phyloP scores from a whole-genome alignment of 805 yeast genomes.

The Wickerhamomyces xylosicus region DNA sequence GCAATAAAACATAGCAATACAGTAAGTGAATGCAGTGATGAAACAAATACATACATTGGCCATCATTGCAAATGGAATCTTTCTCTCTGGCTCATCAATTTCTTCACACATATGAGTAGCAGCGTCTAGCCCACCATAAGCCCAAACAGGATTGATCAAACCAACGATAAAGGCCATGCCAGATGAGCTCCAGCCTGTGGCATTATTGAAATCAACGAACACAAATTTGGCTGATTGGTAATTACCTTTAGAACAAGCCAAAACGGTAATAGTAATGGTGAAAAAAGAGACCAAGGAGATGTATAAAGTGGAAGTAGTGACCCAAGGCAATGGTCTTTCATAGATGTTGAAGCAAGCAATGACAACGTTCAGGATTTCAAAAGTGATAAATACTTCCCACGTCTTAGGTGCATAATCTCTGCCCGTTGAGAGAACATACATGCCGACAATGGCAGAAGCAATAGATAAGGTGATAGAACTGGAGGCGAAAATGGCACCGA shows the following conservation, averaged over 20 bases:
- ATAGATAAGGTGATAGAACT: slow-evolving; percentile 49
- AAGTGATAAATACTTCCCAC: slow-evolving; percentile 45
- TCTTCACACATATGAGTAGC: slow-evolving; percentile 72
- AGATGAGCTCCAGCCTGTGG: slow-evolving; percentile 45
- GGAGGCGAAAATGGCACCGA: slow-evolving; percentile 50
- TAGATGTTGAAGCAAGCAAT: slow-evolving; percentile 35
- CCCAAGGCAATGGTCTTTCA: slow-evolving; percentile 36
- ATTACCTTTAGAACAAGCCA: slow-evolving; percentile 39
- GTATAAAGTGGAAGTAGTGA: slow-evolving; percentile 38
- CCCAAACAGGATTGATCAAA: slow-evolving; percentile 56
- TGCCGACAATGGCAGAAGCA: slow-evolving; percentile 40
- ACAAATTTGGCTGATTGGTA: slow-evolving; percentile 41
- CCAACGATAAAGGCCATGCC: slow-evolving; percentile 57
- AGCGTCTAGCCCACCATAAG: slow-evolving; percentile 54
- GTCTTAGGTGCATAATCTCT: slow-evolving; percentile 23
- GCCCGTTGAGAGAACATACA: slow-evolving; percentile 30
- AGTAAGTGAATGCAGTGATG: slow-evolving; percentile 39
- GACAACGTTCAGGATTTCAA: slow-evolving; percentile 32
- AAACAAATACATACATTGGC: slow-evolving; percentile 56
- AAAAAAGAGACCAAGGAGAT: slow-evolving; percentile 39
- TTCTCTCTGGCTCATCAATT: slow-evolving; percentile 35
- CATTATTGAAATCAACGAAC: slow-evolving; percentile 40
- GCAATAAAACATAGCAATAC: slow-evolving; percentile 45
- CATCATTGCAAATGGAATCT: slow-evolving; percentile 49
- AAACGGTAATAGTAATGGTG: slow-evolving; percentile 39